Conservation (phyloP, 1,284 basidiomycete genomes). For the Cystobasidium slooffiae region DNA sequence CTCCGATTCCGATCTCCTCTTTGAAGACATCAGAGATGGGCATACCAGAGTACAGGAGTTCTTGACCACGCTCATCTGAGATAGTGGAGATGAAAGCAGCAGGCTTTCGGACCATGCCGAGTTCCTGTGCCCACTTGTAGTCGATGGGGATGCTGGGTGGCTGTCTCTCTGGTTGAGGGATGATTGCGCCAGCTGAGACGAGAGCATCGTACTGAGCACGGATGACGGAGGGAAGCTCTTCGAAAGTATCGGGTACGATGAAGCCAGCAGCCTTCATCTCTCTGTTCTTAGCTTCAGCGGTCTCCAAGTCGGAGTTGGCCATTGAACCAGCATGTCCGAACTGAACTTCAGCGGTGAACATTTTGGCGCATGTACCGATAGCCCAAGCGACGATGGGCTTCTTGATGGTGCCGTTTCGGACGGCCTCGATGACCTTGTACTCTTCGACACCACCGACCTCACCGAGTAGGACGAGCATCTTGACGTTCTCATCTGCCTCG, state of each 20-base stretch:
- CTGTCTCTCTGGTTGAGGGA: slow-evolving; percentile 76
- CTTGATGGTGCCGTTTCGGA: slow-evolving; percentile 89
- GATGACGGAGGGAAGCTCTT: slow-evolving; percentile 86
- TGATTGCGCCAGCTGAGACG: slow-evolving; percentile 71
- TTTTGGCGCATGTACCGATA: slow-evolving; percentile 99
- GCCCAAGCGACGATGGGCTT: slow-evolving; percentile 99
- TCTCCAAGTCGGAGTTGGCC: slow-evolving; percentile 97
- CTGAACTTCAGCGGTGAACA: slow-evolving; percentile 99
- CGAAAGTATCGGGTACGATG: slow-evolving; percentile 96
- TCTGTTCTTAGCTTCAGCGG: slow-evolving; percentile 94
- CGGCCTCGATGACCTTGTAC: slow-evolving; percentile 98
- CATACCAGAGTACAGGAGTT: slow-evolving; percentile 98
- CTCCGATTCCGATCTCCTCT: slow-evolving; percentile 94
- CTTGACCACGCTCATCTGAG: slow-evolving; percentile 98
- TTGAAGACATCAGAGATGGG: slow-evolving; percentile 98
- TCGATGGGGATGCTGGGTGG: slow-evolving; percentile 98
- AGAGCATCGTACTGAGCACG: slow-evolving; percentile 84
- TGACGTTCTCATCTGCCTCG: slow-evolving; percentile 95
- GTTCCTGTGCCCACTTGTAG: slow-evolving; percentile 98
- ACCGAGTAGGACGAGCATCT: slow-evolving; percentile 97
- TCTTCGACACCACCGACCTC: slow-evolving; percentile 99
- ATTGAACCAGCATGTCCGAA: slow-evolving; percentile 98
- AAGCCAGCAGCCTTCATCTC: slow-evolving; percentile 96
- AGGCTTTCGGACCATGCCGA: slow-evolving; percentile 97
- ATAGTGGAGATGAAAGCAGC: slow-evolving; percentile 99